Percentiles rank a stretch among this genome's conserved stretches.
Conservation (phyloP, 2,329 filamentous ascomycete genomes). For the Magnaporthales sp. region DNA sequence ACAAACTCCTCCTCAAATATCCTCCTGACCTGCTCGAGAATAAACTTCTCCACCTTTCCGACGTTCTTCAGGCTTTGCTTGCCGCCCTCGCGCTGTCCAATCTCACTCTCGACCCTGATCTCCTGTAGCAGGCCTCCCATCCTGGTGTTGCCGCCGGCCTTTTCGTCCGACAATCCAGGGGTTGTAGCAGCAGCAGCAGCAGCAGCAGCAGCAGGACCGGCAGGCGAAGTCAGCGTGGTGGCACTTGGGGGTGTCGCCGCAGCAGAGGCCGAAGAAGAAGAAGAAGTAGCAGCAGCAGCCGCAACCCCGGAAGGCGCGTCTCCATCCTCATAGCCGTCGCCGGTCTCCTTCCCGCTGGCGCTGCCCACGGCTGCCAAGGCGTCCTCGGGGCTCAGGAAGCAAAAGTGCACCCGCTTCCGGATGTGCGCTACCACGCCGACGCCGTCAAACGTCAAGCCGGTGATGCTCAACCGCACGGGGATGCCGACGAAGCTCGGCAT, state of each 20-base stretch:
- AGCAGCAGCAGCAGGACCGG: conserved; percentile 1
- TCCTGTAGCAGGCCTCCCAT: conserved; percentile 79
- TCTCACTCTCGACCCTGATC: conserved; percentile 95
- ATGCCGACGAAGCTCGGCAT: conserved; percentile 98
- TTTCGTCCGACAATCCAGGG: background rate
- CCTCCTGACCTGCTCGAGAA: conserved; percentile 88
- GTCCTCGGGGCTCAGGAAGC: conserved; percentile 88
- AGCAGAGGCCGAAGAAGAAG: conserved; percentile 9
- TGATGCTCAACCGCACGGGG: conserved; percentile 89
- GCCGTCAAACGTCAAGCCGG: conserved; percentile 88
- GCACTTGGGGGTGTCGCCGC: conserved; percentile 12
- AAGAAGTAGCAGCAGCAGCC: conserved; percentile 15
- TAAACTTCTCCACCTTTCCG: conserved; percentile 95
- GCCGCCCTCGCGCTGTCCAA: conserved; percentile 81
- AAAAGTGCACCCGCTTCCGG: conserved; percentile 81
- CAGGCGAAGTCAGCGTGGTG: background rate
- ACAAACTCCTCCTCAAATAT: conserved; percentile 99
- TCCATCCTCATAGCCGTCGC: conserved; percentile 13
- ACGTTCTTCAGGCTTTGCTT: conserved; percentile 98
- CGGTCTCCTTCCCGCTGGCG: conserved; percentile 27
- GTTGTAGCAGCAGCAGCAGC: background rate
- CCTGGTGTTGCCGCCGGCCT: conserved; percentile 12
- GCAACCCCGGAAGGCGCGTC: conserved; percentile 27
- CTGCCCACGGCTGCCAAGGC: conserved; percentile 61
- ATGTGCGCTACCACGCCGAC: conserved; percentile 90